These are phyloP conservation scores for Geranium brycei DNA, from an alignment of 345 rosid species.

Conservation along the genomic window DNA sequence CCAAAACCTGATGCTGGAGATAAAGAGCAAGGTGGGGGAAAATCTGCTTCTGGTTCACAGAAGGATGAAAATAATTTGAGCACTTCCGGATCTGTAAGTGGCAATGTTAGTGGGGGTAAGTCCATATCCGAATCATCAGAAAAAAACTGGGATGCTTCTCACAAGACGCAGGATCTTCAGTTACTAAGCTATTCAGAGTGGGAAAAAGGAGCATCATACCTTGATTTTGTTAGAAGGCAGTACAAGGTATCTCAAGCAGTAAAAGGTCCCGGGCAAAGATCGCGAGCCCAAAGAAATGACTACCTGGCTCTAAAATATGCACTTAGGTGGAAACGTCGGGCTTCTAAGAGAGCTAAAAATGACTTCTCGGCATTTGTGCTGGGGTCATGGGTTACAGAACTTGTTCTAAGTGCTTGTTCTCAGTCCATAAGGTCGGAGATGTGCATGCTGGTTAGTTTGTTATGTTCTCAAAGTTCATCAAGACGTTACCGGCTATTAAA, in stretches of 20 bases:
- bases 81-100: slow-evolving; percentile 30
- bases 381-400: slow-evolving; percentile 97
- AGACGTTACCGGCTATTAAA: slow-evolving; percentile 68
- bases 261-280: slow-evolving; percentile 54
- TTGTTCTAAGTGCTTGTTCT: slow-evolving; percentile 93
- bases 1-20: slow-evolving; percentile 86
- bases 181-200: slow-evolving; percentile 88
- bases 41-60: slow-evolving; percentile 36
- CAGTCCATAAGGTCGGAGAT: slow-evolving; percentile 95
- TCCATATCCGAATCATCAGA: slow-evolving; percentile 37
- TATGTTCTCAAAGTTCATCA: slow-evolving; percentile 71
- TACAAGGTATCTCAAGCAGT: slow-evolving; percentile 75
- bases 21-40: slow-evolving; percentile 50
- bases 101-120: slow-evolving; percentile 25
- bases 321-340: slow-evolving; percentile 79
- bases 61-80: slow-evolving; percentile 52
- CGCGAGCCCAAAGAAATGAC: slow-evolving; percentile 65
- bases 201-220: slow-evolving; percentile 95
- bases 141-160: slow-evolving; percentile 50
- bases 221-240: slow-evolving; percentile 97
- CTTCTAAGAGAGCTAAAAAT: slow-evolving; percentile 44
- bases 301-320: slow-evolving; percentile 77
- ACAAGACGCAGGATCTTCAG: slow-evolving; percentile 64
- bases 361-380: slow-evolving; percentile 70
- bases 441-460: slow-evolving; percentile 83